Base-by-base conservation (phyloP, 179 eudicot species). In the Silene coronaria region DNA sequence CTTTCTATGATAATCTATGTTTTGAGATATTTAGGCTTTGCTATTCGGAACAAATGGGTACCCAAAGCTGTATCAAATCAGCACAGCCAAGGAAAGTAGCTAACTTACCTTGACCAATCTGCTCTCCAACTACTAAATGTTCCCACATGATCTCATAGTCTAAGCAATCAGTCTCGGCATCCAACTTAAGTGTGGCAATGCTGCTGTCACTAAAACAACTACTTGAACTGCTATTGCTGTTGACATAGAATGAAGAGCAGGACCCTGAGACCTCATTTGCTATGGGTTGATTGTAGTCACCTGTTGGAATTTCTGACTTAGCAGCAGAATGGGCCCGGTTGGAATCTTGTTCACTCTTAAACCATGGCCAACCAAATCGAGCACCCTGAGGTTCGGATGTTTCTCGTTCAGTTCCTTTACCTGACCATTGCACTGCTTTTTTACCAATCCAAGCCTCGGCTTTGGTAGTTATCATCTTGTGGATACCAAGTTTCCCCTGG, bases 111-210 rank as follows among this genome's bases (percentile, higher is more conserved):
- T 92, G 99, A 60, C 99, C 99, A 78, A 95, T 88, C 78, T 89
- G 97, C 86, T 95, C 97, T 77, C 97, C 95, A 69, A 92, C 81
- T 32, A 88, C 87, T 80, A 95, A 84, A 70, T 95, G 97, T 81
- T 95, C 99, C 99, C 99, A 95, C 82, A 86, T 73, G 70, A 95
- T 91, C 87, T 95, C 99, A 75, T 84, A 89, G 78, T 92, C 96
- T 84, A 89, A 84, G 84, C 84, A 77, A 80, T 95, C 91, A 68
- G 85, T 77, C 48, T 95, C 97, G 62, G 79, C 75, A 68, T 91
- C 99, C 74, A 82, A 75, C 82, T 82, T 90, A 85, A 90, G 89
- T 78, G 88, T 77, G 72, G 89, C 83, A 77, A 91, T 82, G 70
- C 91, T 89, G 65, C 87, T 87, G 17, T 90, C 84, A 75, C 97